phyloP scores from a whole-genome alignment of 768 basidiomycete species.

The Termitomyces sp. region DNA sequence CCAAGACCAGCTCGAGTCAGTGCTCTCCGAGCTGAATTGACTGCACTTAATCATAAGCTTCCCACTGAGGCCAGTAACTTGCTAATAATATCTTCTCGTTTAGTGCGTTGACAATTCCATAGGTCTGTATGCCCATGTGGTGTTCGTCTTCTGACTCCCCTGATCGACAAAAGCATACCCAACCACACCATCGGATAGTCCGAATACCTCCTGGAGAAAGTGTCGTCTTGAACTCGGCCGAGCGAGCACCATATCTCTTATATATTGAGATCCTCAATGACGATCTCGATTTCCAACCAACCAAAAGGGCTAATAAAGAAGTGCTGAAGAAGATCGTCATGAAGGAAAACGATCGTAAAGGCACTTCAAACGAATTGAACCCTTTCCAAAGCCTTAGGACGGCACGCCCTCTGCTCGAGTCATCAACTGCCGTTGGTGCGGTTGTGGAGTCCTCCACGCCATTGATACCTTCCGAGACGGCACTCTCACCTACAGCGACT shows the following conservation, averaged over 20 bases:
- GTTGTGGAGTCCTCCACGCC: conserved; percentile 25
- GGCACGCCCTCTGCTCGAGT: conserved; percentile 16
- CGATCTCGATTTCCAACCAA: conserved; percentile 91
- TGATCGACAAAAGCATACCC: conserved; percentile 34
- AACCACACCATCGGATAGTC: conserved; percentile 91
- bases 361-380: conserved; percentile 53
- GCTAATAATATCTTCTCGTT: background rate
- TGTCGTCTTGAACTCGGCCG: conserved; percentile 96
- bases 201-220: conserved; percentile 97
- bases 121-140: conserved; percentile 91
- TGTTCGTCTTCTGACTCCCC: conserved; percentile 68
- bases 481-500: conserved; percentile 19
- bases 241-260: conserved; percentile 90
- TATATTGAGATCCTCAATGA: conserved; percentile 86
- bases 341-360: conserved; percentile 60
- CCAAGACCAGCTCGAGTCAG: conserved; percentile 94
- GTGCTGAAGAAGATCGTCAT: conserved; percentile 71
- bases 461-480: conserved; percentile 17
- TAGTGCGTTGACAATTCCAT: background rate
- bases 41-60: conserved; percentile 91
- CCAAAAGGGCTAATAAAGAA: conserved; percentile 80
- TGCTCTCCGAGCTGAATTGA: conserved; percentile 94
- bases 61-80: conserved; percentile 79
- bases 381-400: conserved; percentile 31
- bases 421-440: conserved; percentile 20